phyloP scores from a whole-genome alignment of 1,284 basidiomycete species.

The Cutaneotrichosporon dermatis region DNA sequence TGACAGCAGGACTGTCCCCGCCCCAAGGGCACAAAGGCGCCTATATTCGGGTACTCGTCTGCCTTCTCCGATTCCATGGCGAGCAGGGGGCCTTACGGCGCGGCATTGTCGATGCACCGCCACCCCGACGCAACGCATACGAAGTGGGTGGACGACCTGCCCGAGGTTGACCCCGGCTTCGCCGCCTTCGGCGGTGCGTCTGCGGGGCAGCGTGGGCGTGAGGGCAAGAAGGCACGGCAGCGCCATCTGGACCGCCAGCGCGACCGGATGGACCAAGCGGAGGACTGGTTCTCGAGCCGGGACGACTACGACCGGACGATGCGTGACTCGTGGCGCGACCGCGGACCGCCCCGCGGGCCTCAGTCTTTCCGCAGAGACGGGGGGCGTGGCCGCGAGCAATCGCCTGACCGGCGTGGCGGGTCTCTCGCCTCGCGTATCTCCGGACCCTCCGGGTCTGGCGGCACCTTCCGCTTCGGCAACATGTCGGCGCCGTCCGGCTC shows the following conservation, averaged over 20 bases:
- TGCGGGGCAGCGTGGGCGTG: constrained; percentile 29
- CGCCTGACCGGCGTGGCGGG: background rate
- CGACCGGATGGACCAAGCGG: background rate
- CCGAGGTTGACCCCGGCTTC: constrained; percentile 11
- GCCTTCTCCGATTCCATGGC: constrained; percentile 71
- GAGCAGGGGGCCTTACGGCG: constrained; percentile 64
- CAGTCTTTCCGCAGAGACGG: no score
- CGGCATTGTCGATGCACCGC: background rate
- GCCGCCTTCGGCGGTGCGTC: constrained; percentile 20
- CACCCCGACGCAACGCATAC: constrained; percentile 21
- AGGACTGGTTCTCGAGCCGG: background rate
- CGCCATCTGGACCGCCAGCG: constrained; percentile 15
- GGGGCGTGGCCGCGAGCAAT: background rate
- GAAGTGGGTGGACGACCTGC: constrained; percentile 24
- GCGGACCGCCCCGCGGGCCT: no score
- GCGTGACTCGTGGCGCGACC: background rate
- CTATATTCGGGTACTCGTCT: constrained; percentile 53
- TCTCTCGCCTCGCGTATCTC: background rate
- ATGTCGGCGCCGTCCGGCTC: background rate
- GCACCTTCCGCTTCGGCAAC: background rate
- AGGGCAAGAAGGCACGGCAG: constrained; percentile 21
- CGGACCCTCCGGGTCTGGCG: background rate
- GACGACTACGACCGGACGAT: background rate
- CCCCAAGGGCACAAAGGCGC: constrained; percentile 52
- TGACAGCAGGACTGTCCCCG: constrained; percentile 65